Conservation (phyloP, 192 early-diverging fungal species). For the Umbelopsis vinacea region DNA sequence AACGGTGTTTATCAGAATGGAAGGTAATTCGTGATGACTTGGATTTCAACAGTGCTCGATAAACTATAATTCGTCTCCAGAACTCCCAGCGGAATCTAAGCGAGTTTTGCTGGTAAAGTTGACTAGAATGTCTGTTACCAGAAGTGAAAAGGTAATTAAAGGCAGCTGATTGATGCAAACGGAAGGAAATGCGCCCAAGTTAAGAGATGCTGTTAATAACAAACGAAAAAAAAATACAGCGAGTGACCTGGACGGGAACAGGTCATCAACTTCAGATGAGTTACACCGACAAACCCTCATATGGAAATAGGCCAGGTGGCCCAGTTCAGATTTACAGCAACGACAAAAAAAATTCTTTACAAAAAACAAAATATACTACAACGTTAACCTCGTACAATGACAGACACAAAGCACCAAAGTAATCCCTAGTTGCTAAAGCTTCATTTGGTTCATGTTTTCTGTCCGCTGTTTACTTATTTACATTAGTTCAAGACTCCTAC, state of each 20-base stretch:
- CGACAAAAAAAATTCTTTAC: background rate
- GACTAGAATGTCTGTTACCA: background rate
- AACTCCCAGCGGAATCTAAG: conserved; percentile 21
- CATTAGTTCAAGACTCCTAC: background rate
- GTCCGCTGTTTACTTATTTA: background rate
- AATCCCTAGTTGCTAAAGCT: too few species aligned
- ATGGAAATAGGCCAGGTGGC: conserved; percentile 21
- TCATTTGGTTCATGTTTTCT: background rate
- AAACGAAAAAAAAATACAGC: conserved; percentile 19
- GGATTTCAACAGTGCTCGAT: background rate
- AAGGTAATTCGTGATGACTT: conserved; percentile 2
- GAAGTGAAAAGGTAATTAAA: background rate
- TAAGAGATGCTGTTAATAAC: conserved; percentile 20
- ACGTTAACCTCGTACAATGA: too few species aligned
- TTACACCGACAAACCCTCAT: conserved; percentile 18
- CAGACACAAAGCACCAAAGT: too few species aligned
- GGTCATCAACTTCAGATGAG: conserved; percentile 21
- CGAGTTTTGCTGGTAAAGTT: background rate
- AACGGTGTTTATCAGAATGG: background rate
- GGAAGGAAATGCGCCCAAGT: conserved; percentile 6
- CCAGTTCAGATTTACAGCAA: background rate
- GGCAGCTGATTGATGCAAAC: conserved; percentile 3
- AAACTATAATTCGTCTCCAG: conserved; percentile 14
- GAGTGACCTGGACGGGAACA: conserved; percentile 15
- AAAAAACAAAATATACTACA: too few species aligned